Conservation (phyloP, 2,329 filamentous ascomycete genomes). For the Fusarium cyanostomum region DNA sequence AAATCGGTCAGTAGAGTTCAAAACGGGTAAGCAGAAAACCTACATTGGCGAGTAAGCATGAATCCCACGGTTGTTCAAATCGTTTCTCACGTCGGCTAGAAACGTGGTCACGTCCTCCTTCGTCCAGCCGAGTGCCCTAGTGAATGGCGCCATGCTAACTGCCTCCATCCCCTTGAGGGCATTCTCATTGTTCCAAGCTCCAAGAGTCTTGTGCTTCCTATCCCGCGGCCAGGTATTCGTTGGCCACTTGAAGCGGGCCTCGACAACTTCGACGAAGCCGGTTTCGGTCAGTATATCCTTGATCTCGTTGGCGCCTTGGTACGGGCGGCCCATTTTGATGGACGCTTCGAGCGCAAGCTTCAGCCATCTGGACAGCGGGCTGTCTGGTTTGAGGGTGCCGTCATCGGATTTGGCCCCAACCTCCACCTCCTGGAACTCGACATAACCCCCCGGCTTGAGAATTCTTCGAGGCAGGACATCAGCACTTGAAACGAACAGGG, state of each 20-base stretch:
- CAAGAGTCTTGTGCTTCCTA: slow-evolving; percentile 19
- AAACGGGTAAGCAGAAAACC: no score
- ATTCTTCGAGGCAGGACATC: background rate
- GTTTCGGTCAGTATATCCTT: slow-evolving; percentile 6
- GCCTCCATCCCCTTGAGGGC: background rate
- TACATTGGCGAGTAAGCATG: slow-evolving; percentile 29
- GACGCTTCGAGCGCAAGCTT: slow-evolving; percentile 1
- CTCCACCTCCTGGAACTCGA: slow-evolving; percentile 7
- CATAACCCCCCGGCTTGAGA: background rate
- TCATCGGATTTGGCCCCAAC: slow-evolving; percentile 2
- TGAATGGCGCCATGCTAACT: slow-evolving; percentile 14
- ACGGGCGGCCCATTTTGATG: background rate
- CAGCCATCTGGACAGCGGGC: slow-evolving; percentile 1
- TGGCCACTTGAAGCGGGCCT: slow-evolving; percentile 12
- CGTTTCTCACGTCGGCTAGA: slow-evolving; percentile 18
- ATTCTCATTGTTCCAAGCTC: slow-evolving; percentile 12
- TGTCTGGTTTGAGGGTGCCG: background rate
- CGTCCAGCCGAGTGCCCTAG: slow-evolving; percentile 19
- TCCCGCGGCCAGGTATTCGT: slow-evolving; percentile 21
- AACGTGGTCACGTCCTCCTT: slow-evolving; percentile 13
- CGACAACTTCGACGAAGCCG: background rate
- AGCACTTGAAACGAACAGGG: accelerated
- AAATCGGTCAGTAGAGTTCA: no score
- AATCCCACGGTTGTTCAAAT: slow-evolving; percentile 7
- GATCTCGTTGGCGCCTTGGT: background rate